Evolutionary conservation across 805 yeast species (phyloP).

Genomic region (Starmerella bombi): DNA sequence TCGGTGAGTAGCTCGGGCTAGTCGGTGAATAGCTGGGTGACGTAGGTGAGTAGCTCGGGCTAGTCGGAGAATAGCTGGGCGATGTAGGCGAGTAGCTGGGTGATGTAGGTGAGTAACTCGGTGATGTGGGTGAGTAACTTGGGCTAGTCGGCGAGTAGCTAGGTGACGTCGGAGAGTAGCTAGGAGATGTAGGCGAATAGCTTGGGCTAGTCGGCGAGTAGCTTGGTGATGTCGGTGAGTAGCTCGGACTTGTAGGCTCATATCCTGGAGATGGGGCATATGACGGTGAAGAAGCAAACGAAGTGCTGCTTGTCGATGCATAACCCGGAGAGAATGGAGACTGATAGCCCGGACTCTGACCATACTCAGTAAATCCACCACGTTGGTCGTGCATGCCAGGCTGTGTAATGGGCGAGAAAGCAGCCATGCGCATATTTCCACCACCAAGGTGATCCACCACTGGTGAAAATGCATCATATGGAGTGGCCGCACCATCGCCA

Average conservation of each 20-base stretch:
- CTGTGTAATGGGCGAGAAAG: conserved; percentile 82
- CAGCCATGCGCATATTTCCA: conserved; percentile 44
- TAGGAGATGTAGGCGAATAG: conserved; percentile 50
- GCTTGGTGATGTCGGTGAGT: conserved; percentile 54
- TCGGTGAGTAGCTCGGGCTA: conserved; percentile 45
- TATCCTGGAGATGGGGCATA: conserved; percentile 61
- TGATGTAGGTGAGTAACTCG: conserved; percentile 58
- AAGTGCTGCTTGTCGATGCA: conserved; percentile 50
- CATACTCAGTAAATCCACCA: conserved; percentile 82
- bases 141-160: conserved; percentile 51
- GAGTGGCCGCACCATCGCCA: conserved; percentile 76
- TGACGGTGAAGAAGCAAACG: conserved; percentile 54
- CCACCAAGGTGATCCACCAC: conserved; percentile 25
- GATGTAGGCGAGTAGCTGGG: conserved; percentile 32
- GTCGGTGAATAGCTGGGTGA: conserved; percentile 61
- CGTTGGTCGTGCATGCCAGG: conserved; percentile 69
- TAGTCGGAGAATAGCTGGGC: conserved; percentile 21
- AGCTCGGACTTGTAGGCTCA: conserved; percentile 47
- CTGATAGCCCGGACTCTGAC: conserved; percentile 31
- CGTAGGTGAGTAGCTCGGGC: conserved; percentile 41
- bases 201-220: conserved; percentile 53
- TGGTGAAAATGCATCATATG: conserved; percentile 61
- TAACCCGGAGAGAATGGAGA: conserved; percentile 37
- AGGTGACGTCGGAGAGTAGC: conserved; percentile 55
- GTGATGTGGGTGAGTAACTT: conserved; percentile 55